Conservation (phyloP, 1,139 yeast genomes). For the Hyphopichia wangnamkhiaoensis region DNA sequence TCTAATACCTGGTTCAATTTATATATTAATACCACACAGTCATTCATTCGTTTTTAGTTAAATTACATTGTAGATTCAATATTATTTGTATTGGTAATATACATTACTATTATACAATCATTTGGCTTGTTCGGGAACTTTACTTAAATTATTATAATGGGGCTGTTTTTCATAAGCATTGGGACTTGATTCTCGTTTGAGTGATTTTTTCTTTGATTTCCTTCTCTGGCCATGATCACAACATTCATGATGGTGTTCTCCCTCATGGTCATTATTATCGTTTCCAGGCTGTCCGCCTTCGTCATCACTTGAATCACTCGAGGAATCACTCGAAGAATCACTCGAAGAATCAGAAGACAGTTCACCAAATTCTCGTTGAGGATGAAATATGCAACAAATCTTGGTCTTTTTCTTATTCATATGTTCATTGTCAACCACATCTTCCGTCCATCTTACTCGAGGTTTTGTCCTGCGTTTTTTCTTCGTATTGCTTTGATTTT, state of each 20-base stretch:
- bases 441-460: conserved; percentile 80
- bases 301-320: conserved; percentile 31
- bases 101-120: background rate
- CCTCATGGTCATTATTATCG: conserved; percentile 3
- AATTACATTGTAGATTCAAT: background rate
- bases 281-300: conserved; percentile 13
- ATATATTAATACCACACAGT: background rate
- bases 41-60: background rate
- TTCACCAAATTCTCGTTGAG: conserved; percentile 71
- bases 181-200: conserved; percentile 35
- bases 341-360: conserved; percentile 41
- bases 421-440: conserved; percentile 84
- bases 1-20: too few relatives aligned
- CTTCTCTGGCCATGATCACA: background rate
- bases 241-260: conserved; percentile 7
- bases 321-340: conserved; percentile 35
- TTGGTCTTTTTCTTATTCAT: conserved; percentile 86
- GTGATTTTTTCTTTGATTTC: conserved; percentile 7
- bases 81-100: background rate
- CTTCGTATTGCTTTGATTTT: conserved; percentile 10
- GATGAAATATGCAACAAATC: conserved; percentile 94
- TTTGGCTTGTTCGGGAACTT: background rate
- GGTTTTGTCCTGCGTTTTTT: conserved; percentile 28
- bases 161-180: conserved; percentile 82
- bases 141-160: background rate